Evolutionary conservation across 768 basidiomycete genomes (phyloP).

Genomic region (Pleurotus pulmonarius): DNA sequence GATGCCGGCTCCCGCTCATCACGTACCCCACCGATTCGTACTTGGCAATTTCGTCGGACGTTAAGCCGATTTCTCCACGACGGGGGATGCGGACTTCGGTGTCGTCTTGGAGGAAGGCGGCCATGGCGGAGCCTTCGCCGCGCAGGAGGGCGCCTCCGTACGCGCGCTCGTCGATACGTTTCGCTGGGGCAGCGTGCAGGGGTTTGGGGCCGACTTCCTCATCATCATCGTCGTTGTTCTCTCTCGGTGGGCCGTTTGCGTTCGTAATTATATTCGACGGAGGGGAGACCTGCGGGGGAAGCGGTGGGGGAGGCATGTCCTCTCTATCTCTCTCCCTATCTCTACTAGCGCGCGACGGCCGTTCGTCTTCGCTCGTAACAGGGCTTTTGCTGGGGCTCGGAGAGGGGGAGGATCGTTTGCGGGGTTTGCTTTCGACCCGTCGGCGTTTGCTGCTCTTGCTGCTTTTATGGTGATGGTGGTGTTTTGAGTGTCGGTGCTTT

Average conservation of each 20-base stretch:
- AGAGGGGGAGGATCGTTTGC: slow-evolving; percentile 8
- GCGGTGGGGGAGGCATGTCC: slow-evolving; percentile 13
- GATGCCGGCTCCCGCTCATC: slow-evolving; percentile 94
- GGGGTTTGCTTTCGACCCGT: slow-evolving; percentile 25
- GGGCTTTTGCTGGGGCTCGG: slow-evolving; percentile 26
- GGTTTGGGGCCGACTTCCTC: slow-evolving; percentile 82
- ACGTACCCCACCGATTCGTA: slow-evolving; percentile 94
- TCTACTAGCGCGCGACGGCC: slow-evolving; percentile 25
- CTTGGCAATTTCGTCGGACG: slow-evolving; percentile 79
- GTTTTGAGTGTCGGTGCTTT: slow-evolving; percentile 34
- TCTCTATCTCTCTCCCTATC: slow-evolving; percentile 44
- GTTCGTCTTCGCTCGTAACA: slow-evolving; percentile 47
- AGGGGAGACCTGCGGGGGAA: slow-evolving; percentile 14
- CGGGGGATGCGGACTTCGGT: slow-evolving; percentile 88
- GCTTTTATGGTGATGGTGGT: slow-evolving; percentile 26
- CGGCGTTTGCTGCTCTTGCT: slow-evolving; percentile 22
- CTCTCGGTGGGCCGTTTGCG: slow-evolving; percentile 10
- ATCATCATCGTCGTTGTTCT: slow-evolving; percentile 40
- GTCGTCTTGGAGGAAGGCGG: slow-evolving; percentile 87
- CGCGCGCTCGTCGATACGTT: slow-evolving; percentile 72
- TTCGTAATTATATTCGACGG: slow-evolving; percentile 12
- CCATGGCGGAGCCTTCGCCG: slow-evolving; percentile 98
- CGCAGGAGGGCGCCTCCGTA: slow-evolving; percentile 89
- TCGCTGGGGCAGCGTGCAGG: slow-evolving; percentile 37
- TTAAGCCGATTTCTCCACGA: slow-evolving; percentile 96